Base-by-base conservation (phyloP, 2,329 filamentous ascomycete species). In the Stemphylium lycopersici region DNA sequence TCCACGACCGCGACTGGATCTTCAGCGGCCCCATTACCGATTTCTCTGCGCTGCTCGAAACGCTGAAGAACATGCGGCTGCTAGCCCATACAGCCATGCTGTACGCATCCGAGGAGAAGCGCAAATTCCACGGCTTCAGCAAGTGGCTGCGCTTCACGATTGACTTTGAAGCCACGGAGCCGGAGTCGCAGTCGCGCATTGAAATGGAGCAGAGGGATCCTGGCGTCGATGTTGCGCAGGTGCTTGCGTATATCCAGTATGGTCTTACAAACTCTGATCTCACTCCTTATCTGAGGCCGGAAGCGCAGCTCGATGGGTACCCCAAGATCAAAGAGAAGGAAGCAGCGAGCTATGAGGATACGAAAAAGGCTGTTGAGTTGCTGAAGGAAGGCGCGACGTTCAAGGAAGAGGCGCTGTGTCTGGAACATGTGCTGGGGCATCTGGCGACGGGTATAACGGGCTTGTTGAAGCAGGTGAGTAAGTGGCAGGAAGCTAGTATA, bases 141-240 rank as follows among this genome's bases (percentile, higher is more conserved):
- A 81, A 83, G 48, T 98, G 93, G 93, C 79, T 98, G 45, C 86
- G 88, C 31, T 84, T 91, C 66, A 87, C 93, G 67, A 93, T 96
- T 54, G 90, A 96, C 60, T 84, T 88, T 12, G 84, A 93, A 40
- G 85, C 85, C 5, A 86, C 88, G 69, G 77, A 89, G 63, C 79
- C 86, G 0, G 80, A 81, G 13, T 82, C 81, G 1, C 78, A 83
- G 41, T 80, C 80, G 15, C 77, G 81, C 6, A 87, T 91, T 18
- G 93, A 97, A 59, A 80, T 90, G 39, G 83, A 87, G 20, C 91
- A 93, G 56, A 90, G 89, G 61, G 90, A 95, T 63, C 86, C 89
- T 0, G 84, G 85, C 0, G 85, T 96, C 56, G 90, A 96, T 59
- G 84, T 89, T 44, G 80, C 81, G 13, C 87, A 87, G 52, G 86